Evolutionary conservation across 179 eudicot species (phyloP).

Genomic region (Vitellaria paradoxa): DNA sequence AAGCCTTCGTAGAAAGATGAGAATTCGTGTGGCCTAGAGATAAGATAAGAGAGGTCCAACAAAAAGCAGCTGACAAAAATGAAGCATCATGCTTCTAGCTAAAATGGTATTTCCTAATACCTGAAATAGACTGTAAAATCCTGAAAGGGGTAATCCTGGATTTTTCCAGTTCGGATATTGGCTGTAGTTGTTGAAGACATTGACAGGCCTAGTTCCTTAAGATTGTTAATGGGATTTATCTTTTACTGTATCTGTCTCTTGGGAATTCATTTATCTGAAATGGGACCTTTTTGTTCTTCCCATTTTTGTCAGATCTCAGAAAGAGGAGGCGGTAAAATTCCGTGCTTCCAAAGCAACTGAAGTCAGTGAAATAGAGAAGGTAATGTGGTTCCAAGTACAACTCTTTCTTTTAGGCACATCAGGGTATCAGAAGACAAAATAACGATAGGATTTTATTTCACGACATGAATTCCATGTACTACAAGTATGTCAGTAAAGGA

Average conservation of each 20-base stretch:
- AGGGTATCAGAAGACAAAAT: neutral
- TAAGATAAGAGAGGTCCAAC: neutral
- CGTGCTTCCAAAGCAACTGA: conserved; percentile 81
- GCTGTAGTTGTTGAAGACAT: neutral
- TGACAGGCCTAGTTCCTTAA: neutral
- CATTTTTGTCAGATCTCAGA: conserved; percentile 58
- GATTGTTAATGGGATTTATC: neutral
- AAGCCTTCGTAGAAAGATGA: neutral
- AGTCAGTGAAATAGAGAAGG: conserved; percentile 89
- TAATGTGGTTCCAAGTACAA: conserved; percentile 20
- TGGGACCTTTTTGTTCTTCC: conserved; percentile 15
- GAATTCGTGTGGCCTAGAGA: neutral
- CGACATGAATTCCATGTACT: too few species aligned
- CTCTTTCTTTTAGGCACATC: neutral
- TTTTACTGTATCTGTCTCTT: neutral
- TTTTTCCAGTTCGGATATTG: neutral
- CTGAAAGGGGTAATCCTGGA: neutral
- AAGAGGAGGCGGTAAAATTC: conserved; percentile 91
- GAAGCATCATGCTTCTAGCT: neutral
- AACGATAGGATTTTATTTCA: neutral
- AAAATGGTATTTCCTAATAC: conserved; percentile 1
- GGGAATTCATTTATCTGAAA: neutral
- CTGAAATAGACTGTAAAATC: neutral
- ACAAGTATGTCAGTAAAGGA: too few species aligned
- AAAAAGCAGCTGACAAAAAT: neutral